These are phyloP conservation scores for Bacidia gigantensis DNA, from an alignment of 495 filamentous ascomycete genomes.

Conservation along the genomic window DNA sequence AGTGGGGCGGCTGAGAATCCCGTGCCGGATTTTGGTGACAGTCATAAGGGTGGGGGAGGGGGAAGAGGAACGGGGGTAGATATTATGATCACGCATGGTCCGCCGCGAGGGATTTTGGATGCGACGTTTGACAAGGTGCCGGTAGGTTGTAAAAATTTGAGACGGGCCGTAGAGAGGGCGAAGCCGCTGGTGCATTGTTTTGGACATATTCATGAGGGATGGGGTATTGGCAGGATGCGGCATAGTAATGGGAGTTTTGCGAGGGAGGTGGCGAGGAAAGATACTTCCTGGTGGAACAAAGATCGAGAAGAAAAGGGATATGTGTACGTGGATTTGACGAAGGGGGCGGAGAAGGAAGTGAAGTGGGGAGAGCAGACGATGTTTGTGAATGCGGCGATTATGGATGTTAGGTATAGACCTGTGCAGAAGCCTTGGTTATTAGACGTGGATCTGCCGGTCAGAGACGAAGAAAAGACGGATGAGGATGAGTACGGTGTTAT, in stretches of 20 bases:
- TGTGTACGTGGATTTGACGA: slow-evolving; percentile 31
- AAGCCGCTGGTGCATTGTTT: slow-evolving; percentile 43
- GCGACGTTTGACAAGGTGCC: slow-evolving; percentile 18
- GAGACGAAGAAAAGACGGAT: background rate
- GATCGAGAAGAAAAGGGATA: slow-evolving; percentile 28
- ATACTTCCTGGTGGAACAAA: slow-evolving; percentile 24
- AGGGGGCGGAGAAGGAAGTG: slow-evolving; percentile 23
- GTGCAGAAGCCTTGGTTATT: slow-evolving; percentile 49
- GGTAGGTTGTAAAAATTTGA: slow-evolving; percentile 37
- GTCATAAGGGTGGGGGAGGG: too few relatives aligned
- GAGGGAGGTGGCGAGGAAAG: background rate
- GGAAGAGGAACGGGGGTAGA: slow-evolving; percentile 32
- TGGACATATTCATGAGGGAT: slow-evolving; percentile 55
- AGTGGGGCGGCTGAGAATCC: slow-evolving; percentile 28
- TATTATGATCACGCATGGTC: slow-evolving; percentile 63
- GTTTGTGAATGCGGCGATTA: slow-evolving; percentile 60
- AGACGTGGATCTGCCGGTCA: slow-evolving; percentile 42
- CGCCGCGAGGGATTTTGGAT: slow-evolving; percentile 48
- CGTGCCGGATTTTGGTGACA: slow-evolving; percentile 25
- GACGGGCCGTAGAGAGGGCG: slow-evolving; percentile 29
- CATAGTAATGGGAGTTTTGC: slow-evolving; percentile 29
- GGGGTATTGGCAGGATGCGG: slow-evolving; percentile 47
- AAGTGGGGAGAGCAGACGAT: slow-evolving; percentile 44
- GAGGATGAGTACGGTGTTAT: too few relatives aligned
- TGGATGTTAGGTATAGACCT: slow-evolving; percentile 35